Base-by-base conservation (phyloP, 805 yeast species). In the Blastobotrys muscicola region DNA sequence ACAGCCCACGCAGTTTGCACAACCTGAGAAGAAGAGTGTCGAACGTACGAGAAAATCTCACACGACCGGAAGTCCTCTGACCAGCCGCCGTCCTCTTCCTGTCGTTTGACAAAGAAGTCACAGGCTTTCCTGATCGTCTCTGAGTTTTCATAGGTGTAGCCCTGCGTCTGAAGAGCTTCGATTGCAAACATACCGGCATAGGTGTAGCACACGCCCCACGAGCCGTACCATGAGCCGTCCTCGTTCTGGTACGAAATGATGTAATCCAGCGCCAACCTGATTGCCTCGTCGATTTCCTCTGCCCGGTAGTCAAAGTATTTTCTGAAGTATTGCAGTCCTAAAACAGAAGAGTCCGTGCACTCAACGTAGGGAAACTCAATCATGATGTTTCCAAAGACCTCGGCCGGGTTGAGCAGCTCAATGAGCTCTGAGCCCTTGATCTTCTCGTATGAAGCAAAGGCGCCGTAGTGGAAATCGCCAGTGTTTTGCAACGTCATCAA, bases 151-250 rank as follows among this genome's bases (percentile, higher is more conserved):
- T 87, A 90, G 2, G 56, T 66, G 45, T 72, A 72, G 1, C 80
- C 85, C 23, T 82, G 81, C 3, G 90, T 75, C 23, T 76, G 68
- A 39, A 92, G 69, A 0, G 97, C 97, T 54, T 92, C 99, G 26
- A 92, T 63, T 0, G 99, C 99, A 74, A 92, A 92, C 98, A 92
- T 92, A 1, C 87, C 84, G 0, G 97, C 97, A 62, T 92, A 92
- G 0, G 96, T 85, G 59, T 72, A 87, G 59, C 99, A 92, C 4
- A 92, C 80, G 32, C 98, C 99, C 99, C 99, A 92, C 34, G 86
- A 79, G 1, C 99, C 99, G 60, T 89, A 94, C 97, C 97, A 92
- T 10, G 94, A 80, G 0, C 99, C 99, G 61, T 92, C 95, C 0
- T 57, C 55, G 36, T 70, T 67, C 62, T 92, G 98, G 2, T 75